These are phyloP conservation scores for Colletotrichum aenigma DNA, from an alignment of 2,329 filamentous ascomycete species.

Conservation along the genomic window DNA sequence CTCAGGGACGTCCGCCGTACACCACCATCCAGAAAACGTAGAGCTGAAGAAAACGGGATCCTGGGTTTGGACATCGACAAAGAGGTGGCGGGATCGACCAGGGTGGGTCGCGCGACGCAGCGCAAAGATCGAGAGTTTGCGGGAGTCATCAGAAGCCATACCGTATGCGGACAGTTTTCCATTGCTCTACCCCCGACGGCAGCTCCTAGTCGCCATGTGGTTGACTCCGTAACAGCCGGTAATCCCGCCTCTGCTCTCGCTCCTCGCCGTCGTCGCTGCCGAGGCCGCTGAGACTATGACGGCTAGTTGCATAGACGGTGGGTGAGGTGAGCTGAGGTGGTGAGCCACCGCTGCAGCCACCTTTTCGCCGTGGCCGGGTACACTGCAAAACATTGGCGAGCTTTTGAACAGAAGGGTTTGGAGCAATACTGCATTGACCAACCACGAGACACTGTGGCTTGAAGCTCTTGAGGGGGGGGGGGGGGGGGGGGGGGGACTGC, in stretches of 20 bases:
- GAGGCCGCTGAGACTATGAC: neutral
- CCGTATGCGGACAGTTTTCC: neutral
- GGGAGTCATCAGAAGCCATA: slow-evolving; percentile 5
- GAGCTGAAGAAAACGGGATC: slow-evolving; percentile 10
- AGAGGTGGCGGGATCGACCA: neutral
- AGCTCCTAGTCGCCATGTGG: neutral
- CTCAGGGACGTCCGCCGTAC: neutral
- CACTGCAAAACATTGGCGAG: neutral
- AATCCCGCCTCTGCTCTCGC: neutral
- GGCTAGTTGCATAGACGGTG: slow-evolving; percentile 6
- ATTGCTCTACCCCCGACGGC: neutral
- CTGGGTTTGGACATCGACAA: neutral
- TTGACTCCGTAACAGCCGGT: slow-evolving; percentile 8
- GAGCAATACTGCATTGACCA: slow-evolving; percentile 4
- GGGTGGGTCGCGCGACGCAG: neutral
- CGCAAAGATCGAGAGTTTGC: slow-evolving; percentile 16
- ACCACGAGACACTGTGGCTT: neutral
- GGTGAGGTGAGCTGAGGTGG: neutral
- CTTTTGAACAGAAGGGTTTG: neutral
- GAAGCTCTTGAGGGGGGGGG: neutral
- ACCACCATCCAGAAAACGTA: neutral
- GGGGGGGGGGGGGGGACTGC: neutral
- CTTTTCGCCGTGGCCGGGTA: neutral
- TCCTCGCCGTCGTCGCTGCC: neutral
- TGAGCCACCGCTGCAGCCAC: neutral